A percentile compares a stretch with the other conserved stretches of the same genome.
phyloP scores from a whole-genome alignment of 2,329 filamentous ascomycete genomes.

The Xylaria polymorpha region DNA sequence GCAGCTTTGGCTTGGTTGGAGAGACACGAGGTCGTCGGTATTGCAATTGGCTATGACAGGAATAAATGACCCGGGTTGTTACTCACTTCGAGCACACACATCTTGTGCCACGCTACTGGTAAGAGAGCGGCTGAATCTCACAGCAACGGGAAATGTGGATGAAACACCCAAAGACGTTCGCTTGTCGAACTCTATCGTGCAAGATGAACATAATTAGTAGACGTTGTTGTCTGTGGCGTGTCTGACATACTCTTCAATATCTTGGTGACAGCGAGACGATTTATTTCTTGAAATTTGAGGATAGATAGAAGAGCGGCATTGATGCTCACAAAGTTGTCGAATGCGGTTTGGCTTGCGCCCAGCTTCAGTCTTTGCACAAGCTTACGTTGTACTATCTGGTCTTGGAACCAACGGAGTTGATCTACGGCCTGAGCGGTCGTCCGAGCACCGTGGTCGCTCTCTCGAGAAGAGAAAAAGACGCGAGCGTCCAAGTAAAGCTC shows the following conservation, averaged over 20 bases:
- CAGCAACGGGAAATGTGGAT: slow-evolving; percentile 68
- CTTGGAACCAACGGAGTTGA: slow-evolving; percentile 77
- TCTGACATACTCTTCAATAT: slow-evolving; percentile 79
- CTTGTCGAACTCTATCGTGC: slow-evolving; percentile 80
- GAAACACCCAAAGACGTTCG: slow-evolving; percentile 79
- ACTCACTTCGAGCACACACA: slow-evolving; percentile 69
- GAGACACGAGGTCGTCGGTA: neutral
- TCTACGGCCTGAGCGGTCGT: slow-evolving; percentile 73
- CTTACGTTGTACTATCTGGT: slow-evolving; percentile 70
- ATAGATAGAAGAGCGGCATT: slow-evolving; percentile 83
- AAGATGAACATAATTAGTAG: slow-evolving; percentile 31
- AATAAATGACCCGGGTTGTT: neutral
- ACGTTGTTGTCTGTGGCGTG: neutral
- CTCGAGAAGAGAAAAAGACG: slow-evolving; percentile 84
- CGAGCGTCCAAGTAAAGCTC: slow-evolving; percentile 82
- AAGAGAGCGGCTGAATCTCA: slow-evolving; percentile 70
- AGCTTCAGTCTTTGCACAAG: slow-evolving; percentile 73
- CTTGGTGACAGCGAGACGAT: slow-evolving; percentile 79
- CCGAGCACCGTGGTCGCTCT: slow-evolving; percentile 75
- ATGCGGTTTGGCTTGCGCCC: slow-evolving; percentile 71
- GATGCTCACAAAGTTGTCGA: slow-evolving; percentile 75
- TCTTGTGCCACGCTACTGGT: slow-evolving; percentile 77
- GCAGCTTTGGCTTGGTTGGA: neutral
- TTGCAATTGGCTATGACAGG: neutral
- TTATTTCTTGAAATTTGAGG: slow-evolving; percentile 86